Evolutionary conservation across 257 asterid genomes (phyloP), one percentile per base, ranked within the genome.

Genomic region (Penstemon davidsonii): DNA sequence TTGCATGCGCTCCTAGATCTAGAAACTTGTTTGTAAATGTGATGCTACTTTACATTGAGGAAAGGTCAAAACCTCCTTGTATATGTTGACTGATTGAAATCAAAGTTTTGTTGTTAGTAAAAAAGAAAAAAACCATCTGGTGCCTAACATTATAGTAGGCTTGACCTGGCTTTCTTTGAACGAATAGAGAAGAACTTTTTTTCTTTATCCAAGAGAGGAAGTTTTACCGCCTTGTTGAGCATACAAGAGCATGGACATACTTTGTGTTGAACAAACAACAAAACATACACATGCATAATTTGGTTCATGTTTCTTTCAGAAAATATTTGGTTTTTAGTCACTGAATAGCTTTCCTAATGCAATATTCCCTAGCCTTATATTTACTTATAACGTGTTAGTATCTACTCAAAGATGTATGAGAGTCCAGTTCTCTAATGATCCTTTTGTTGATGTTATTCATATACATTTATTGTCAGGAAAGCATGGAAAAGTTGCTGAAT

Each of bases 401-500:
- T 25, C 33, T 25, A 25, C 33, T 1, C 33, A 25, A 25, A 25
- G 33, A 25, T 25, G 33, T 25, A 25, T 25, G 33, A 25, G 45
- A 25, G 50, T 62, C 41, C 25, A 60, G 33, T 25, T 25, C 33
- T 25, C 2, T 25, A 25, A 25, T 25, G 33, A 52, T 36, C 40
- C 7, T 33, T 1, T 51, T n/a, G 45, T 33, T 40, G 47, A 40
- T 56, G n/a, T 59, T 56, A 5, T 37, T 41, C 50, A 12, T 43
- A n/a, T 59, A 5, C 51, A 39, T 39, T 11, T 11, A 49, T 5
- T 45, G 33, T 58, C 62, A 92, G 98, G 68, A 82, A 90, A 85
- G 58, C 87, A 82, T 69, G 75, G 82, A 62, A 85, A 80, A 79
- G 79, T 92, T 78, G 85, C 85, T 11, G 95, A 90, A 69, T 92